These are phyloP conservation scores for Colletotrichum neosansevieriae DNA, from an alignment of 2,329 filamentous ascomycete genomes.

Conservation along the genomic window DNA sequence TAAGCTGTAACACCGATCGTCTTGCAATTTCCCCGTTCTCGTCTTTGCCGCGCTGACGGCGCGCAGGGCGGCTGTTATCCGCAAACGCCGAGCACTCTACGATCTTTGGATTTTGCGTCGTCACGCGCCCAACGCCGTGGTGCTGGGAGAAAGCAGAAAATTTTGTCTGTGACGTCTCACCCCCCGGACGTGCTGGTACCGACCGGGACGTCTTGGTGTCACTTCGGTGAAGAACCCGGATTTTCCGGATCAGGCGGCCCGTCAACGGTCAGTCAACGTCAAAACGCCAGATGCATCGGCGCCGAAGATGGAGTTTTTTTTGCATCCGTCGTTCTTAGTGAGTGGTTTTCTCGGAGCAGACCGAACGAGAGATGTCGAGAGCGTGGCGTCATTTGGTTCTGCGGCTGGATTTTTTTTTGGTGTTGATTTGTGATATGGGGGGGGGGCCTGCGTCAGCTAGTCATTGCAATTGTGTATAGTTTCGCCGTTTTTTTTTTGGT, in stretches of 20 bases:
- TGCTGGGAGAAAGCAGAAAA: too few species aligned
- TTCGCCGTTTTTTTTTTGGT: too few species aligned
- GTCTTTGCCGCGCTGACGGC: too few species aligned
- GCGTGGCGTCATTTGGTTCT: conserved; percentile 18
- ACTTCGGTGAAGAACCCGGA: conserved; percentile 2
- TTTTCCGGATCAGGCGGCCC: neutral
- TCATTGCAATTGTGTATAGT: too few species aligned
- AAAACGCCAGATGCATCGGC: neutral
- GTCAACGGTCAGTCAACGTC: too few species aligned
- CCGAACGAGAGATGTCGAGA: neutral
- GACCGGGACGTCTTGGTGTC: neutral
- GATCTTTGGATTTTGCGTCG: neutral
- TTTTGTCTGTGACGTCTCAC: too few species aligned
- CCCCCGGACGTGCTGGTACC: too few species aligned
- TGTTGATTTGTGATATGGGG: neutral
- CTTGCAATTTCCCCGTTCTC: neutral
- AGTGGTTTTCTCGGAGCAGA: neutral
- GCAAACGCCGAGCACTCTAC: neutral
- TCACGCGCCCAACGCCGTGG: neutral
- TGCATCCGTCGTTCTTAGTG: too few species aligned
- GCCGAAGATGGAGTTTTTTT: neutral
- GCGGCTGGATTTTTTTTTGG: neutral
- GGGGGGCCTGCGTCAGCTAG: neutral
- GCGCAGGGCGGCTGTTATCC: too few species aligned
- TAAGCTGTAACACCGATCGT: conserved; percentile 11